phyloP scores from a whole-genome alignment of 192 early-diverging fungal genomes.

The Podila minutissima region DNA sequence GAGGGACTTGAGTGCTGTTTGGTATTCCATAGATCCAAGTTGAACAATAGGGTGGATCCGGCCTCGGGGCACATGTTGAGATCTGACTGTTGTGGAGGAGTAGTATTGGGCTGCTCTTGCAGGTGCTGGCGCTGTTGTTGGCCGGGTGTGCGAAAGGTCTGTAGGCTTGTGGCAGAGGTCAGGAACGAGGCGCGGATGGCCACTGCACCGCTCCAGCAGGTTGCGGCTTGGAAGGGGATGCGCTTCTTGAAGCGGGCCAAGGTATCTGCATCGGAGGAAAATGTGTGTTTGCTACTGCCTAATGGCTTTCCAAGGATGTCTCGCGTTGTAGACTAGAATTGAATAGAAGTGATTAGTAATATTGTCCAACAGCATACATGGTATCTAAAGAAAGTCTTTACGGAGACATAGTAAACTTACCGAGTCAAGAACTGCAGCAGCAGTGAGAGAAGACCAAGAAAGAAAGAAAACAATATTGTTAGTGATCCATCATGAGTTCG shows the following conservation, averaged over 20 bases:
- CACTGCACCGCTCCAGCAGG: conserved; percentile 28
- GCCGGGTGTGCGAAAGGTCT: not conserved
- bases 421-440: too few species aligned
- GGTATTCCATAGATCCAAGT: not conserved
- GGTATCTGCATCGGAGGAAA: conserved; percentile 16
- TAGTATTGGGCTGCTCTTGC: not conserved
- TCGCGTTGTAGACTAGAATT: conserved; percentile 14
- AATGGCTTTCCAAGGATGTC: conserved; percentile 17
- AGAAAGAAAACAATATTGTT: too few species aligned
- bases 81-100: not conserved
- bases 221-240: conserved; percentile 30
- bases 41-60: not conserved
- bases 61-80: not conserved
- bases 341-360: not conserved
- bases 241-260: conserved; percentile 17
- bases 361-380: not conserved
- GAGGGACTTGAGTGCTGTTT: not conserved
- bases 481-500: too few species aligned
- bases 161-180: too few species aligned
- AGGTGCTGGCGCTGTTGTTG: not conserved
- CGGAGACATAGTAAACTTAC: not conserved
- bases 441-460: too few species aligned
- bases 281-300: not conserved
- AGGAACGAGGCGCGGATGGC: not conserved
- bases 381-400: too few species aligned